Evolutionary conservation across 352 stramenopile genomes (phyloP).

Genomic region (Ophiocytium majus): DNA sequence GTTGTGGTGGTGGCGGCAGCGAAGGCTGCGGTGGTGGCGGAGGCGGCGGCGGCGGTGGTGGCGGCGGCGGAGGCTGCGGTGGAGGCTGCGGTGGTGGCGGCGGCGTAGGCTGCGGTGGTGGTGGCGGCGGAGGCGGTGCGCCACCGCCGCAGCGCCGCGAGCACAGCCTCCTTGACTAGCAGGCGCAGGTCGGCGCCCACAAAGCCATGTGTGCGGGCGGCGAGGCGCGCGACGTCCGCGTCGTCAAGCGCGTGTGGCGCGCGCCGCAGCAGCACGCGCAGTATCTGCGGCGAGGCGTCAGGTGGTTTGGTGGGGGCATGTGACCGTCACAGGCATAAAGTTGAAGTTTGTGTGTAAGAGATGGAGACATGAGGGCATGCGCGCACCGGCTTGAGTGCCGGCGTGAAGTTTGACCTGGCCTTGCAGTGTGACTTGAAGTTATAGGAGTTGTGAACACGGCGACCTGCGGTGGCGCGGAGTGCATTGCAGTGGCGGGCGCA

Average conservation of each 20-base stretch:
- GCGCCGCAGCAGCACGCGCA: slow-evolving; percentile 63
- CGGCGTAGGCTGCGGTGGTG: neutral
- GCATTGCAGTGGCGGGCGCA: no score
- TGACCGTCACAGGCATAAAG: no score
- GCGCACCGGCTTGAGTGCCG: no score
- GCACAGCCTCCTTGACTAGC: slow-evolving; percentile 60
- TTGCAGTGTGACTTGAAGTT: no score
- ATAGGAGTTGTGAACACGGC: no score
- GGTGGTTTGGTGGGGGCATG: neutral
- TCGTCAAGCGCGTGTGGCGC: slow-evolving; percentile 40
- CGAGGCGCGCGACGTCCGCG: slow-evolving; percentile 15
- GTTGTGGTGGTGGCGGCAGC: neutral
- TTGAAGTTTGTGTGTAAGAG: no score
- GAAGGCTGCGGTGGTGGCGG: neutral
- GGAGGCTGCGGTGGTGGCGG: neutral
- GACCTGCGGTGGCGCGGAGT: no score
- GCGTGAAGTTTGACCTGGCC: no score
- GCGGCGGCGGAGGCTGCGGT: slow-evolving; percentile 17
- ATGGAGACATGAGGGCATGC: no score
- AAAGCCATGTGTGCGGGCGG: slow-evolving; percentile 71
- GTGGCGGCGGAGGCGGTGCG: slow-evolving; percentile 16
- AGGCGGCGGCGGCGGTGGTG: neutral
- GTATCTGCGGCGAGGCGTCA: slow-evolving; percentile 64
- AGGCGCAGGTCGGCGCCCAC: slow-evolving; percentile 65
- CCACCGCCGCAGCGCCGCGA: slow-evolving; percentile 44